A percentile compares a stretch with the other conserved stretches of the same genome.
Conservation (phyloP, 83 land plant genomes). For the Larix sibirica region DNA sequence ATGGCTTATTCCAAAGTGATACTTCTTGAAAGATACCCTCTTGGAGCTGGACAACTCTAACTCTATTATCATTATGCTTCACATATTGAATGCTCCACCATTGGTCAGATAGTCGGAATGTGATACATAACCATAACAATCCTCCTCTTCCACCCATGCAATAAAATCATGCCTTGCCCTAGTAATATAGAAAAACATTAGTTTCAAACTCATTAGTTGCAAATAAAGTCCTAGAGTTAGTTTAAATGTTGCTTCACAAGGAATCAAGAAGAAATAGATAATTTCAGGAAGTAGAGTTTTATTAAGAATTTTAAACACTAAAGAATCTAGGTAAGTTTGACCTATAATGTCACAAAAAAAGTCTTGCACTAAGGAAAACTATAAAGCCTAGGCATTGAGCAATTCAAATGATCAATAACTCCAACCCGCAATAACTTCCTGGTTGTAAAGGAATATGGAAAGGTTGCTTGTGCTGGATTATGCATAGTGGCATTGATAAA, state of each 20-base stretch:
- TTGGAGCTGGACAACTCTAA: not conserved
- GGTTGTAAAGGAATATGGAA: no score
- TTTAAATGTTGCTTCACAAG: not conserved
- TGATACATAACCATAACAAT: slow-evolving; percentile 75
- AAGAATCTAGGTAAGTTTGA: no score
- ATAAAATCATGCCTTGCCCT: slow-evolving; percentile 87
- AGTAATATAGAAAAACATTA: slow-evolving; percentile 2
- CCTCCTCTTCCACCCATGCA: slow-evolving; percentile 99
- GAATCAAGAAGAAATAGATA: not conserved
- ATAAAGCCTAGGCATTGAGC: no score
- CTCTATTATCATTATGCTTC: not conserved
- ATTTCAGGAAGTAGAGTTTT: not conserved
- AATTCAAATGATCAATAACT: no score
- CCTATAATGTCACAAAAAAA: not conserved
- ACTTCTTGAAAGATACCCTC: no score
- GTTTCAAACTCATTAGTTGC: not conserved
- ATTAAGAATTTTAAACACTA: not conserved
- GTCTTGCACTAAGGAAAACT: not conserved
- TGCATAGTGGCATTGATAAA: no score
- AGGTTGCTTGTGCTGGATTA: no score
- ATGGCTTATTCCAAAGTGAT: no score
- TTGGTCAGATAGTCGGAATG: slow-evolving; percentile 37
- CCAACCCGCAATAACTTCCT: no score
- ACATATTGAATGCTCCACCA: slow-evolving; percentile 23
- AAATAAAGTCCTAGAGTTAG: not conserved